These are phyloP conservation scores for Physaria fendleri DNA, from an alignment of 345 rosid genomes.

Conservation along the genomic window DNA sequence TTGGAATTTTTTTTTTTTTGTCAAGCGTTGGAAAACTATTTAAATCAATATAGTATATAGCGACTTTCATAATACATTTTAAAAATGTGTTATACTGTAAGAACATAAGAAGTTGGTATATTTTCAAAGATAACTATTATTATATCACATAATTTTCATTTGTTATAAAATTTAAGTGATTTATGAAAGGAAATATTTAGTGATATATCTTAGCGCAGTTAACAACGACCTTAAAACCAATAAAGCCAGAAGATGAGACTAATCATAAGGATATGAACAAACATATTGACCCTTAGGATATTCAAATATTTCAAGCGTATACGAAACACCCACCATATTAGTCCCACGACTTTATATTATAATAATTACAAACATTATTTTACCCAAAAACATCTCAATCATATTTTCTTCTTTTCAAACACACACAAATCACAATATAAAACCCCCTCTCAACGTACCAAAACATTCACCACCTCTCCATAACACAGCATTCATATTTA, in stretches of 20 bases:
- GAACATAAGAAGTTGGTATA: too few relatives aligned
- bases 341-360: slow-evolving; percentile 16
- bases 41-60: too few relatives aligned
- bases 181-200: too few relatives aligned
- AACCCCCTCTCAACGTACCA: slow-evolving; percentile 4
- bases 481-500: slow-evolving; percentile 1
- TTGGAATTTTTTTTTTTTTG: too few relatives aligned
- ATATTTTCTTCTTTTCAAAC: slow-evolving; percentile 5
- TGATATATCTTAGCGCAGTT: neutral
- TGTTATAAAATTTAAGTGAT: too few relatives aligned
- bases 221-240: slow-evolving; percentile 4
- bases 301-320: slow-evolving; percentile 25
- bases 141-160: too few relatives aligned
- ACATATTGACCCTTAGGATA: slow-evolving; percentile 5
- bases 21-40: too few relatives aligned
- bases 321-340: slow-evolving; percentile 10
- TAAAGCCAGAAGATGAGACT: slow-evolving; percentile 2
- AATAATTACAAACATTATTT: neutral
- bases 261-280: slow-evolving; percentile 3
- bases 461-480: neutral
- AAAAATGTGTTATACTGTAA: too few relatives aligned
- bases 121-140: too few relatives aligned
- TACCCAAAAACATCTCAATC: neutral
- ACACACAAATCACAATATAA: slow-evolving; percentile 1
- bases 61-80: too few relatives aligned